phyloP scores from a whole-genome alignment of 352 stramenopile genomes.

The Pythium chondricola region DNA sequence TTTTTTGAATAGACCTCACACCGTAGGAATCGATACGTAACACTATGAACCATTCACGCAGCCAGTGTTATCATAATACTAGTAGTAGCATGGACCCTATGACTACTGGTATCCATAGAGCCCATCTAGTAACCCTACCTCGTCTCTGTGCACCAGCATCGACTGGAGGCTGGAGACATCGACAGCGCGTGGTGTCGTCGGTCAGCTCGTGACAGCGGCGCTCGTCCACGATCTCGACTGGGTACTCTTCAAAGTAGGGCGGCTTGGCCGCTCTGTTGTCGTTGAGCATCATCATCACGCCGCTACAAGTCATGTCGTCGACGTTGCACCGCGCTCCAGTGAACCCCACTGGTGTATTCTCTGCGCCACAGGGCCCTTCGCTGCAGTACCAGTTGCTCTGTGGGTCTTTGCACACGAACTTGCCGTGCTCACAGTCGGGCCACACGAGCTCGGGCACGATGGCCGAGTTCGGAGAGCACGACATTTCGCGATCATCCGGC shows the following conservation, averaged over 20 bases:
- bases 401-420: slow-evolving; percentile 46
- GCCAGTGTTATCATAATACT: not conserved
- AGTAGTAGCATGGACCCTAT: not conserved
- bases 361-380: slow-evolving; percentile 27
- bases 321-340: slow-evolving; percentile 51
- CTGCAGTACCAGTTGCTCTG: slow-evolving; percentile 54
- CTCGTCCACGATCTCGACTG: slow-evolving; percentile 71
- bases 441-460: slow-evolving; percentile 51
- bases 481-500: slow-evolving; percentile 43
- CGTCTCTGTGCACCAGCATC: not conserved
- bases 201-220: slow-evolving; percentile 27
- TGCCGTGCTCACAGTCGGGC: slow-evolving; percentile 42
- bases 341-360: slow-evolving; percentile 47
- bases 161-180: slow-evolving; percentile 36
- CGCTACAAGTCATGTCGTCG: slow-evolving; percentile 44
- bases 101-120: not conserved
- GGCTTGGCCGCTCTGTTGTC: slow-evolving; percentile 72
- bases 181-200: slow-evolving; percentile 31
- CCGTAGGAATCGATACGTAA: too few species aligned
- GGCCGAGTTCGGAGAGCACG: slow-evolving; percentile 56
- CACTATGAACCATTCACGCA: too few species aligned
- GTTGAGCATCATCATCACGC: slow-evolving; percentile 65
- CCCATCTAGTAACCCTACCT: too few species aligned
- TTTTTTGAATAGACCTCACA: not conserved
- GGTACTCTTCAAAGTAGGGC: slow-evolving; percentile 57